phyloP scores from a whole-genome alignment of 352 stramenopile genomes.

The Phytophthora lateralis region DNA sequence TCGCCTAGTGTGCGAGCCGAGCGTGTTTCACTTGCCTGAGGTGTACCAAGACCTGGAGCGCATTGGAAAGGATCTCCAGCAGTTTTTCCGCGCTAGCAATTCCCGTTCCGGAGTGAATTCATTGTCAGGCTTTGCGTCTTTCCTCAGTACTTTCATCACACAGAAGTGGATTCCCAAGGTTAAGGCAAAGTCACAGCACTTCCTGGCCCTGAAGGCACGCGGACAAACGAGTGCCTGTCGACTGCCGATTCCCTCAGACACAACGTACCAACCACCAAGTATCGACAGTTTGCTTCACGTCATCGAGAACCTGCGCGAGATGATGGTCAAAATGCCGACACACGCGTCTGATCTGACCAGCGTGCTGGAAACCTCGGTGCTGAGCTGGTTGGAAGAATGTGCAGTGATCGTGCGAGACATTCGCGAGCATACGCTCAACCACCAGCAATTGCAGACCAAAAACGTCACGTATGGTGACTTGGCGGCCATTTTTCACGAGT shows the following conservation, averaged over 20 bases:
- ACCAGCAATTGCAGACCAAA: conserved; percentile 55
- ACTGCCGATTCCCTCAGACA: conserved; percentile 69
- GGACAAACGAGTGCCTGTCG: conserved; percentile 49
- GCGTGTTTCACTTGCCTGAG: conserved; percentile 75
- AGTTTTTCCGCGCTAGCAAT: conserved; percentile 40
- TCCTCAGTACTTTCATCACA: conserved; percentile 69
- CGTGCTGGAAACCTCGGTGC: conserved; percentile 66
- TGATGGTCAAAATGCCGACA: conserved; percentile 76
- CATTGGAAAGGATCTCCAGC: conserved; percentile 65
- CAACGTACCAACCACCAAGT: conserved; percentile 74
- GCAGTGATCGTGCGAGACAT: conserved; percentile 75
- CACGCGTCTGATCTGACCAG: conserved; percentile 61
- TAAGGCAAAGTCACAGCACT: conserved; percentile 70
- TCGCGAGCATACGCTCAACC: conserved; percentile 75
- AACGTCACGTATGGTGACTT: conserved; percentile 67
- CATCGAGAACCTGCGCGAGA: conserved; percentile 61
- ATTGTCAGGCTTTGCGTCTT: conserved; percentile 47
- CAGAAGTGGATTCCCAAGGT: conserved; percentile 83
- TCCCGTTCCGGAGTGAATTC: conserved; percentile 13
- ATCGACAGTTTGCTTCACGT: conserved; percentile 82
- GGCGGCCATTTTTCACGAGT: conserved; percentile 63
- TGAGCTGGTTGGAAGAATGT: conserved; percentile 80
- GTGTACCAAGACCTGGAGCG: conserved; percentile 75
- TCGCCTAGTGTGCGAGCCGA: conserved; percentile 65
- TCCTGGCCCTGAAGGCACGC: conserved; percentile 61